A percentile compares a stretch with the other conserved stretches of the same genome.
Evolutionary conservation across 768 basidiomycete species (phyloP).

Genomic region (Rhodosporidiobolus odoratus): DNA sequence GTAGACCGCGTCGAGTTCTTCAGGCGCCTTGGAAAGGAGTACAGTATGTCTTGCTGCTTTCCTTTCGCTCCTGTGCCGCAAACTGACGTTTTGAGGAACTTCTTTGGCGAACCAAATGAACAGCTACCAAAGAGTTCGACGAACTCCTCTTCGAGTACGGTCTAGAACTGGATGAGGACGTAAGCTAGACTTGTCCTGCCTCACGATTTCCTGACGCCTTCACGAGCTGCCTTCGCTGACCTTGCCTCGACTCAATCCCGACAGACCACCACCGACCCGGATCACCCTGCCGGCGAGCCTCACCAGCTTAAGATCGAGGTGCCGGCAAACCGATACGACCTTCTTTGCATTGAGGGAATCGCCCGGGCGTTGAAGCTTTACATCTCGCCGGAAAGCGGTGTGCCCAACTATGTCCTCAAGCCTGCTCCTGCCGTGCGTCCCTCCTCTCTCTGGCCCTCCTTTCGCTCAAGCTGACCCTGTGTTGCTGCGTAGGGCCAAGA

Average conservation of each 20-base stretch:
- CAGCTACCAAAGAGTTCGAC: constrained; percentile 92
- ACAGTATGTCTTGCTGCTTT: constrained; percentile 54
- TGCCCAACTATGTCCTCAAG: constrained; percentile 27
- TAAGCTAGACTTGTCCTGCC: constrained; percentile 47
- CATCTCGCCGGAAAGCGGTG: constrained; percentile 48
- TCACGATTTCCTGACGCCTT: no score
- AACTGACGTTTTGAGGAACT: background rate
- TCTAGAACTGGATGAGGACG: constrained; percentile 95
- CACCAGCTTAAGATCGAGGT: constrained; percentile 98
- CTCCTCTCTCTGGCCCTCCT: constrained; percentile 57
- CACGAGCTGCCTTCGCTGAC: background rate
- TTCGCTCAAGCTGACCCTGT: background rate
- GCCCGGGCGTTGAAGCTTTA: constrained; percentile 78
- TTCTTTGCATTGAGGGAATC: constrained; percentile 95
- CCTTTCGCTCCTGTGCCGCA: background rate
- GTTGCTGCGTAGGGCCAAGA: constrained; percentile 30
- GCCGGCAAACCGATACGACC: constrained; percentile 98
- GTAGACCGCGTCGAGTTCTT: constrained; percentile 95
- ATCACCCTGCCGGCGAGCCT: constrained; percentile 28
- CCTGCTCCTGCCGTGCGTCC: constrained; percentile 30
- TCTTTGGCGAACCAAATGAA: constrained; percentile 30
- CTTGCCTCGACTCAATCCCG: background rate
- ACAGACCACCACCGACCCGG: constrained; percentile 38
- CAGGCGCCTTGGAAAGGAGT: constrained; percentile 72
- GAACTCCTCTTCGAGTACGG: constrained; percentile 95